These are phyloP conservation scores for Cucurbitaria berberidis DNA, from an alignment of 2,329 filamentous ascomycete genomes.

Conservation along the genomic window DNA sequence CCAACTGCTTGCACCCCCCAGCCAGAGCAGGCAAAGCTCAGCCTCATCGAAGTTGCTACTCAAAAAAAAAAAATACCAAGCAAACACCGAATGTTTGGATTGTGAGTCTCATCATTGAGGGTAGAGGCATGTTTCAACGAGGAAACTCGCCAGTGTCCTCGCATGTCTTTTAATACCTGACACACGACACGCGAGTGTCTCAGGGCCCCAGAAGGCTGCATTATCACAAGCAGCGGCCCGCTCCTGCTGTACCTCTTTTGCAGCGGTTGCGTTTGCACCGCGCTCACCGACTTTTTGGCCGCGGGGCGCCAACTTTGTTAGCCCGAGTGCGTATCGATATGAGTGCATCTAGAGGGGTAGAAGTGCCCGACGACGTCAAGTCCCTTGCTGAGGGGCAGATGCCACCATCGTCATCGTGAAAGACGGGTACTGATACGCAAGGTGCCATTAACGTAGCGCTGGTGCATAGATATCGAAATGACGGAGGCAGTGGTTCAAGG, in stretches of 20 bases:
- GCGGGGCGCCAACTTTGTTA: slow-evolving; percentile 24
- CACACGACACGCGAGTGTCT: slow-evolving; percentile 13
- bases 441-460: slow-evolving; percentile 1
- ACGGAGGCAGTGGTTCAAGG: slow-evolving; percentile 20
- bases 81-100: neutral
- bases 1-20: slow-evolving; percentile 29
- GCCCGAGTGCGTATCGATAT: slow-evolving; percentile 35
- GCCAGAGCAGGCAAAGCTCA: slow-evolving; percentile 16
- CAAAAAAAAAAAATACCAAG: neutral
- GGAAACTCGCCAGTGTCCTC: neutral
- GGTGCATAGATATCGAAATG: slow-evolving; percentile 26
- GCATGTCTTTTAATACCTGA: slow-evolving; percentile 12
- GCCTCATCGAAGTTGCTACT: slow-evolving; percentile 16
- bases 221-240: slow-evolving; percentile 32
- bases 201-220: slow-evolving; percentile 22
- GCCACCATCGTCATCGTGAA: slow-evolving; percentile 9
- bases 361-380: slow-evolving; percentile 34
- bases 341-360: slow-evolving; percentile 33
- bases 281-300: slow-evolving; percentile 46
- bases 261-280: slow-evolving; percentile 39
- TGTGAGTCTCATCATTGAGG: neutral
- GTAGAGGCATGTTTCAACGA: neutral
- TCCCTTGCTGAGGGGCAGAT: slow-evolving; percentile 24
- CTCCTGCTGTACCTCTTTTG: slow-evolving; percentile 28
- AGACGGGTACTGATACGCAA: slow-evolving; percentile 1